phyloP scores from a whole-genome alignment of 352 stramenopile species.

The Globisporangium nodosum region DNA sequence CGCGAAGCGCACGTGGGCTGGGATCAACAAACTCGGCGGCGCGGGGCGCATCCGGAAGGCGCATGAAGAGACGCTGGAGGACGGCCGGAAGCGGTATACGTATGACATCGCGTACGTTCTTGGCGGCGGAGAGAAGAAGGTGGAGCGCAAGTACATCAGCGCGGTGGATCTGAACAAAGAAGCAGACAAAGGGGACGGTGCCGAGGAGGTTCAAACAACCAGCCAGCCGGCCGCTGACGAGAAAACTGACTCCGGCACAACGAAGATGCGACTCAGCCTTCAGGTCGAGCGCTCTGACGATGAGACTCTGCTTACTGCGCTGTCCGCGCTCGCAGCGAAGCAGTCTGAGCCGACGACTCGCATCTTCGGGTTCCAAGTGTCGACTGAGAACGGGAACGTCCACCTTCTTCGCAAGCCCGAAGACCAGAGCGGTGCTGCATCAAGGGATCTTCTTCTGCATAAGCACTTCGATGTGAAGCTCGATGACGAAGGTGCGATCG shows the following conservation, averaged over 20 bases:
- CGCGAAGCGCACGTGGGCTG: conserved; percentile 77
- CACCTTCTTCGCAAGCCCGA: conserved; percentile 25
- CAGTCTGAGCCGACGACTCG: conserved; percentile 11
- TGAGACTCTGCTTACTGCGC: conserved; percentile 11
- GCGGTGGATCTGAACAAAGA: conserved; percentile 44
- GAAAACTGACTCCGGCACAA: conserved; percentile 5
- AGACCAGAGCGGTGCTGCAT: not conserved
- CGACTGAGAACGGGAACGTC: conserved; percentile 33
- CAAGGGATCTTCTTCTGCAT: conserved; percentile 46
- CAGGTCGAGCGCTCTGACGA: conserved; percentile 16
- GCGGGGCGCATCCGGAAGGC: conserved; percentile 61
- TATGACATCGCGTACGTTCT: conserved; percentile 78
- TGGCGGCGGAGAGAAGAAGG: conserved; percentile 67
- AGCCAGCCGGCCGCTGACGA: not conserved
- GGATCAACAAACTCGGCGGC: conserved; percentile 84
- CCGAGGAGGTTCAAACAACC: not conserved
- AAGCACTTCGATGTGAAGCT: conserved; percentile 52
- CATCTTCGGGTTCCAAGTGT: conserved; percentile 40
- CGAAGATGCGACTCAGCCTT: conserved; percentile 24
- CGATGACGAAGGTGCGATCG: conserved; percentile 19
- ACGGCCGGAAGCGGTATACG: conserved; percentile 37
- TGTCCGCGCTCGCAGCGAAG: not conserved
- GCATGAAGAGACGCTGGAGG: conserved; percentile 30
- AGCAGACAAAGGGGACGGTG: conserved; percentile 19
- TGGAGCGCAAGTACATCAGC: conserved; percentile 78